These are phyloP conservation scores for Centella asiatica DNA, from an alignment of 129 eudicot genomes.

Conservation along the genomic window DNA sequence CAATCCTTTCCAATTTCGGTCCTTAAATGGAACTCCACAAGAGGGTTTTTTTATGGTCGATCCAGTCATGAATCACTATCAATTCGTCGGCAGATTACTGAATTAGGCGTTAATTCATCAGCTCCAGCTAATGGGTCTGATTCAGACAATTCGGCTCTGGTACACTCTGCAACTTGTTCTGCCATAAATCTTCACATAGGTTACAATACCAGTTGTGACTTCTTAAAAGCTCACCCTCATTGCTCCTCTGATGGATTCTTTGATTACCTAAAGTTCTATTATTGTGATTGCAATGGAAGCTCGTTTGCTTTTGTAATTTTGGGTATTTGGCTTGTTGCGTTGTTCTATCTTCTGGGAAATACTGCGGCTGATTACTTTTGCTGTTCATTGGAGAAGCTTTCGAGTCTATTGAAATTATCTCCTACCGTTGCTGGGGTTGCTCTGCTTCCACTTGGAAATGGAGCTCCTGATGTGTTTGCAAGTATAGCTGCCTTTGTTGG, in stretches of 20 bases:
- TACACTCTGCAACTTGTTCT: conserved; percentile 27
- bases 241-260: conserved; percentile 66
- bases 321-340: conserved; percentile 65
- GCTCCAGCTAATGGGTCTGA: conserved; percentile 17
- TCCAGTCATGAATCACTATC: not conserved
- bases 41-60: conserved; percentile 26
- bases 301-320: conserved; percentile 53
- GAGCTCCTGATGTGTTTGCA: conserved; percentile 97
- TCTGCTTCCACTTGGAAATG: conserved; percentile 89
- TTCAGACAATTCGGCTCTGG: conserved; percentile 10
- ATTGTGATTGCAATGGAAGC: conserved; percentile 61
- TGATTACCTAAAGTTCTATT: conserved; percentile 71
- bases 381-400: conserved; percentile 80
- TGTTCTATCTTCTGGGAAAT: conserved; percentile 89
- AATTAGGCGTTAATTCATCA: conserved; percentile 35
- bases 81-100: conserved; percentile 33
- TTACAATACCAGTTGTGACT: conserved; percentile 53
- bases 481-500: conserved; percentile 92
- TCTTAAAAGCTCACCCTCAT: conserved; percentile 52
- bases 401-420: conserved; percentile 58
- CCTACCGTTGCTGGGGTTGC: conserved; percentile 95
- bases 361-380: conserved; percentile 99
- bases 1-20: conserved; percentile 9
- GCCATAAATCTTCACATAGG: conserved; percentile 56
- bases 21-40: conserved; percentile 23